Conservation (phyloP, 176 grass and related monocot genomes). For the Dactylis glomerata region DNA sequence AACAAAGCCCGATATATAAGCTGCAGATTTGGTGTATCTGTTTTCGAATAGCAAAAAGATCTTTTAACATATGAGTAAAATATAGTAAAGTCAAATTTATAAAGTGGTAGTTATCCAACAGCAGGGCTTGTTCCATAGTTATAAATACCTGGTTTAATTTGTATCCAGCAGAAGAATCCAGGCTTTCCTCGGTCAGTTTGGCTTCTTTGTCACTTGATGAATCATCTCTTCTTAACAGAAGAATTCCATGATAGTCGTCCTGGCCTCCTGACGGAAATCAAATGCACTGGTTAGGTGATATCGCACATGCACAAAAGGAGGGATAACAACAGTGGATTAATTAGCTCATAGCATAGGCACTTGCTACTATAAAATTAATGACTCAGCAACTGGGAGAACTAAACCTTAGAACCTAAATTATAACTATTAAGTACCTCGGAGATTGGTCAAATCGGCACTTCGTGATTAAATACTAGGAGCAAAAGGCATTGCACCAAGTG, state of each 20-base stretch:
- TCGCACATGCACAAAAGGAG: background rate
- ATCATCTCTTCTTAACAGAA: constrained; percentile 57
- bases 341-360: too few species aligned
- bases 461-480: too few species aligned
- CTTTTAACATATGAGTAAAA: background rate
- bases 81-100: background rate
- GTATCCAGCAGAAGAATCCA: constrained; percentile 29
- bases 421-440: too few species aligned
- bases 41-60: background rate
- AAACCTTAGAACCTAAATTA: too few species aligned
- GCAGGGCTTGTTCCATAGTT: background rate
- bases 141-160: constrained; percentile 64
- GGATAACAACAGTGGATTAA: too few species aligned
- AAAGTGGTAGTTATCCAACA: background rate
- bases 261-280: constrained; percentile 38
- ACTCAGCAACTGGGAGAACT: too few species aligned
- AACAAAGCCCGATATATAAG: background rate
- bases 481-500: too few species aligned
- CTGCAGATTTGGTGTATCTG: background rate
- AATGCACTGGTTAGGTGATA: constrained; percentile 15
- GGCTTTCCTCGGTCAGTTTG: constrained; percentile 51
- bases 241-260: constrained; percentile 45
- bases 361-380: too few species aligned
- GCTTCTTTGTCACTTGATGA: constrained; percentile 72
- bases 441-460: too few species aligned